phyloP scores from a whole-genome alignment of 768 basidiomycete genomes.

The Gloeopeniophorella convolvens region DNA sequence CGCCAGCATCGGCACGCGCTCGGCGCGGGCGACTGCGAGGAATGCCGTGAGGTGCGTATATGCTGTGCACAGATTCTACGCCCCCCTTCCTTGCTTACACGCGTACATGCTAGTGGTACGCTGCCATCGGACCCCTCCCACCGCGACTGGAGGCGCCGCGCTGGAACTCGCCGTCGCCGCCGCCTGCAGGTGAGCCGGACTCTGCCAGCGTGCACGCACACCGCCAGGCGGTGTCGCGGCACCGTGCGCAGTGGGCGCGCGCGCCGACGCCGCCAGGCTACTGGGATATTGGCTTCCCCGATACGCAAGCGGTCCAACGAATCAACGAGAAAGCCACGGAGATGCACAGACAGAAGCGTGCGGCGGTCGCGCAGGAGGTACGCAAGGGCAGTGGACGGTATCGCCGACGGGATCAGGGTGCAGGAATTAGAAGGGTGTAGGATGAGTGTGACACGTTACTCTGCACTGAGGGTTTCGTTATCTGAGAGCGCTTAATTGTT shows the following conservation, averaged over 20 bases:
- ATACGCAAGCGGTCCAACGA: slow-evolving; percentile 69
- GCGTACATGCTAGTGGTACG: slow-evolving; percentile 58
- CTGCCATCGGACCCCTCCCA: slow-evolving; percentile 67
- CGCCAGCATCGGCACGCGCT: slow-evolving; percentile 57
- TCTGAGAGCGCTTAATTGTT: no score
- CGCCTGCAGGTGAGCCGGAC: slow-evolving; percentile 2
- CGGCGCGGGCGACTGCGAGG: slow-evolving; percentile 76
- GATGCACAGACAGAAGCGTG: slow-evolving; percentile 64
- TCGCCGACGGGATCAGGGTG: slow-evolving; percentile 2
- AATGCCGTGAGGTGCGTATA: slow-evolving; percentile 62
- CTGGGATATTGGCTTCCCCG: slow-evolving; percentile 88
- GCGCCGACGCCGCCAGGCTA: slow-evolving; percentile 78
- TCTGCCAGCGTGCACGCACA: slow-evolving; percentile 42
- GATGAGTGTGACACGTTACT: no score
- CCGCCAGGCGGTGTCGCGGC: slow-evolving; percentile 64
- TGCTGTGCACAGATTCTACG: background rate
- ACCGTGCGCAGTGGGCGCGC: slow-evolving; percentile 64
- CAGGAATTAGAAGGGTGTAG: no score
- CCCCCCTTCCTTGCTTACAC: background rate
- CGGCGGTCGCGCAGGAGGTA: slow-evolving; percentile 54
- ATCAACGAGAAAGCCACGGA: slow-evolving; percentile 71
- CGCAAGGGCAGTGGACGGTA: slow-evolving; percentile 16
- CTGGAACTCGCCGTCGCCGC: slow-evolving; percentile 65
- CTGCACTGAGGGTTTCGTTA: no score
- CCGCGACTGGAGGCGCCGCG: slow-evolving; percentile 55